phyloP scores from a whole-genome alignment of 176 grass and related monocot species.

The Lolium perenne region DNA sequence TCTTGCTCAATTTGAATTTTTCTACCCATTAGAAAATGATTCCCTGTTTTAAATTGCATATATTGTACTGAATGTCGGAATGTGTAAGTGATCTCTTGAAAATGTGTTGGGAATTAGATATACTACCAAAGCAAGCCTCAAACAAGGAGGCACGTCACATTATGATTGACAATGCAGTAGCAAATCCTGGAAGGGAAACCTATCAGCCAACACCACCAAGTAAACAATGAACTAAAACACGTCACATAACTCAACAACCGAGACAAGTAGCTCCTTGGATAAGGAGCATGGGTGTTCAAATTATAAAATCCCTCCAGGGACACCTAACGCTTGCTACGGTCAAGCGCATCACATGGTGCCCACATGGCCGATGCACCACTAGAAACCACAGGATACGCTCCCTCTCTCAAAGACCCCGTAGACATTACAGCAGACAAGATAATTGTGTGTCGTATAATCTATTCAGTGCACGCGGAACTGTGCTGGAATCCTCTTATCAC shows the following conservation, averaged over 20 bases:
- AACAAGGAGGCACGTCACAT: background rate
- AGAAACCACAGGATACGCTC: background rate
- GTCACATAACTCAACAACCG: background rate
- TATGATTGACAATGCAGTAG: background rate
- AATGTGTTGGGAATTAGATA: background rate
- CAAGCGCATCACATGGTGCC: background rate
- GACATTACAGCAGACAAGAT: slow-evolving; percentile 7
- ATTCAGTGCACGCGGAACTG: background rate
- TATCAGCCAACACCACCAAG: background rate
- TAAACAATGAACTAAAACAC: background rate
- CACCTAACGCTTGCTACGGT: background rate
- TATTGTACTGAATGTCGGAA: background rate
- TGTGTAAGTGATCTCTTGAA: background rate
- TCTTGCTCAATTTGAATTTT: background rate
- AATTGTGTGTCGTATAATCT: background rate
- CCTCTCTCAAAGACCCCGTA: background rate
- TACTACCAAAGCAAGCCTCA: background rate
- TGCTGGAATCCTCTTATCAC: background rate
- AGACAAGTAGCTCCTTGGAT: background rate
- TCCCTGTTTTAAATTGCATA: background rate
- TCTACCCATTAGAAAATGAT: background rate
- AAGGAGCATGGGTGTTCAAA: background rate
- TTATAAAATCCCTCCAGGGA: background rate
- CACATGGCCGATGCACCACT: background rate
- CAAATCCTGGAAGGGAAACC: background rate